phyloP scores from a whole-genome alignment of 768 basidiomycete species.

The Tubosaeta sp. region DNA sequence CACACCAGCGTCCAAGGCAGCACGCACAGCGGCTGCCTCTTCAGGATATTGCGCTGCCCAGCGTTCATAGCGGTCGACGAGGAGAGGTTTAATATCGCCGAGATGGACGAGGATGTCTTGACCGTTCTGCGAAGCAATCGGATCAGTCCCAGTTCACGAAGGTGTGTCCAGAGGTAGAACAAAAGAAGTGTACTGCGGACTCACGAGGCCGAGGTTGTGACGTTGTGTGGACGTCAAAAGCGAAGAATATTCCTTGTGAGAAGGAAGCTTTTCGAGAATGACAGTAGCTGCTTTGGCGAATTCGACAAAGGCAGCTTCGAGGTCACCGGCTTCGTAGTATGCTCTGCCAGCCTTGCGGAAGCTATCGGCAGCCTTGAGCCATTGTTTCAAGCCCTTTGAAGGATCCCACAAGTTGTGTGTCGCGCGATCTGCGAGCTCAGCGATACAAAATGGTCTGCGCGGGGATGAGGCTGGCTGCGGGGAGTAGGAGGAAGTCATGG shows the following conservation, averaged over 20 bases:
- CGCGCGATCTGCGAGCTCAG: constrained; percentile 61
- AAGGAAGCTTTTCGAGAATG: constrained; percentile 74
- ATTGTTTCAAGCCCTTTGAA: constrained; percentile 57
- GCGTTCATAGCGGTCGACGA: constrained; percentile 60
- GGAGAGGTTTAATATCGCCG: constrained; percentile 55
- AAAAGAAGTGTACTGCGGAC: constrained; percentile 32
- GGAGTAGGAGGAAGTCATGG: constrained; percentile 23
- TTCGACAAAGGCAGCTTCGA: constrained; percentile 69
- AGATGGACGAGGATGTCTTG: constrained; percentile 69
- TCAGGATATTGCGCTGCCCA: constrained; percentile 49
- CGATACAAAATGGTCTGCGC: constrained; percentile 54
- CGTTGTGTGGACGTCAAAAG: constrained; percentile 56
- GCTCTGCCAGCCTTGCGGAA: constrained; percentile 53
- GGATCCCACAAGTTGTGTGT: constrained; percentile 55
- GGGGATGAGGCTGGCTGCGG: constrained; percentile 13
- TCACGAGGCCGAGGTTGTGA: constrained; percentile 63
- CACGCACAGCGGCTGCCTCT: constrained; percentile 23
- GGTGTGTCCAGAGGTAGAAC: neutral
- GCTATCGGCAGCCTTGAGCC: constrained; percentile 60
- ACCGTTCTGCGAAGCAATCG: constrained; percentile 50
- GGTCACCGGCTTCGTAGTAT: constrained; percentile 46
- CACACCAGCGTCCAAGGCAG: constrained; percentile 18
- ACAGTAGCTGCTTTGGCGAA: constrained; percentile 72
- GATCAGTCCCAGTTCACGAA: constrained; percentile 13
- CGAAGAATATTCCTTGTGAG: constrained; percentile 59